Evolutionary conservation across 345 rosid genomes (phyloP).

Genomic region (Ailanthus altissimus): DNA sequence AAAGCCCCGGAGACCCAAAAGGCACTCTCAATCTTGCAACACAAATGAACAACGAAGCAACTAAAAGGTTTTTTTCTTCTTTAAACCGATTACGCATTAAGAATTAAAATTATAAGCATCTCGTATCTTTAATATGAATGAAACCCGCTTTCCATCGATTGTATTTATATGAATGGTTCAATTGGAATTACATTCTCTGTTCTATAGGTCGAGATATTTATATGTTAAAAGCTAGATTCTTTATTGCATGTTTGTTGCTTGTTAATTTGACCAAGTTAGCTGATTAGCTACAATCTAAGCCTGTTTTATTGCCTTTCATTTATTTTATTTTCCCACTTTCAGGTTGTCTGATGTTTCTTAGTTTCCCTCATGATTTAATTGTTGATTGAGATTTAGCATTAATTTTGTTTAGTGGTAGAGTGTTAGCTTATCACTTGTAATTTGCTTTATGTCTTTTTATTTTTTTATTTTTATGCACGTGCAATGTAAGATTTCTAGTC

Average conservation of each 20-base stretch:
- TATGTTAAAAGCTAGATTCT: not conserved
- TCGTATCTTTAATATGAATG: not conserved
- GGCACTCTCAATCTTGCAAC: constrained; percentile 5
- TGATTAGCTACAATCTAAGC: not conserved
- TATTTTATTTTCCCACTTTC: not conserved
- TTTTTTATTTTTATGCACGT: not conserved
- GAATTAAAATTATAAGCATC: not conserved
- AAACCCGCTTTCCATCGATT: not conserved
- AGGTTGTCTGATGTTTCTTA: not conserved
- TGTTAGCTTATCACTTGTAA: not conserved
- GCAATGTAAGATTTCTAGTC: not conserved
- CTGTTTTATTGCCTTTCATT: not conserved
- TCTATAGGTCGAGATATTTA: not conserved
- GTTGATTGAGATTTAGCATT: not conserved
- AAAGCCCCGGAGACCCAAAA: not conserved
- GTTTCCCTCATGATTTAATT: not conserved
- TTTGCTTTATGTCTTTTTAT: not conserved
- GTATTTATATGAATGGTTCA: not conserved
- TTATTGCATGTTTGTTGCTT: not conserved
- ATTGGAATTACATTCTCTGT: not conserved
- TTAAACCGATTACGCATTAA: not conserved
- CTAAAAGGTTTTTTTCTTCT: not conserved
- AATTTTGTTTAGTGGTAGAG: not conserved
- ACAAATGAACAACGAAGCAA: not conserved
- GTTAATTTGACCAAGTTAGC: not conserved